Evolutionary conservation across 169 alveolate species (phyloP).

Genomic region (Sarcocystis neurona): DNA sequence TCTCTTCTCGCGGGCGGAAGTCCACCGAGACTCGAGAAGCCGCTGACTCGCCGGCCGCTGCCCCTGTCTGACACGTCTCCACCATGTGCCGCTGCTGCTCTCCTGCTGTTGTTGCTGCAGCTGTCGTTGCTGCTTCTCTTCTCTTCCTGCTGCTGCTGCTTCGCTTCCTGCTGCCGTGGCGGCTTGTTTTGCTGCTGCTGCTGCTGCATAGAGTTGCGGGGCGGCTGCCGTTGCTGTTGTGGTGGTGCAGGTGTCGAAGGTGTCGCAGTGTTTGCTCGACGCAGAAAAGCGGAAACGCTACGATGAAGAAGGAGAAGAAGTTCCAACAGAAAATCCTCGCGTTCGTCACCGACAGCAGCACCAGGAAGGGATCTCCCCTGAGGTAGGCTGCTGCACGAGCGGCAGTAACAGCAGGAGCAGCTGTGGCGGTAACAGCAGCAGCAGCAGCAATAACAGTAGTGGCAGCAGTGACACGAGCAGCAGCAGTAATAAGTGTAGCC

Average conservation of each 20-base stretch:
- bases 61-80: too few relatives aligned
- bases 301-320: constrained; percentile 1
- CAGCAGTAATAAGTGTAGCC: too few relatives aligned
- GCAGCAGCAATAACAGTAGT: too few relatives aligned
- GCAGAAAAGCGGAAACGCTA: not conserved
- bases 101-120: not conserved
- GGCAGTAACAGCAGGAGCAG: too few relatives aligned
- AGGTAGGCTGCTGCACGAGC: too few relatives aligned
- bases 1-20: too few relatives aligned
- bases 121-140: not conserved
- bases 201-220: not conserved
- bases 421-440: too few relatives aligned
- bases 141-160: not conserved
- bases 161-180: not conserved
- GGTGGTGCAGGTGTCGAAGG: not conserved
- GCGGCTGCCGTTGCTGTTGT: too few relatives aligned
- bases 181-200: not conserved
- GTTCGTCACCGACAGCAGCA: constrained; percentile 6
- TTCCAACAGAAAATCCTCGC: not conserved
- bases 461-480: too few relatives aligned
- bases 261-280: constrained; percentile 17
- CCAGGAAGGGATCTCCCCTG: constrained; percentile 14
- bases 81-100: not conserved
- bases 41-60: too few relatives aligned
- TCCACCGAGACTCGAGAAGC: too few relatives aligned